Evolutionary conservation across 1,284 basidiomycete species (phyloP).

Genomic region (Apiotrichum gamsii): DNA sequence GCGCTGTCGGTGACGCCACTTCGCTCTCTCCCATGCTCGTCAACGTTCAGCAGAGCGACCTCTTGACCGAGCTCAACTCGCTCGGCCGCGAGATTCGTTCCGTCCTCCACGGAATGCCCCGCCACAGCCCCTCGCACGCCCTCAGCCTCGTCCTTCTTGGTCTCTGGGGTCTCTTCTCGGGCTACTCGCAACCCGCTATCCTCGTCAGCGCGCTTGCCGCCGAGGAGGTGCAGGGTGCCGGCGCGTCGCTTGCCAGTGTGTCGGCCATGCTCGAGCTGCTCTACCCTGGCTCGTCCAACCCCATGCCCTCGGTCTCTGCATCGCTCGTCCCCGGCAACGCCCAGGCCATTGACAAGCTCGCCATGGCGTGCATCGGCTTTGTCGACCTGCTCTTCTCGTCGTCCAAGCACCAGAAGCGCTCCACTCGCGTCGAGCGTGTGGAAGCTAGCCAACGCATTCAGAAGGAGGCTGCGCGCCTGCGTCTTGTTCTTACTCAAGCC

Average conservation of each 20-base stretch:
- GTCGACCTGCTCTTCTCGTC: constrained; percentile 35
- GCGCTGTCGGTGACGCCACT: constrained; percentile 21
- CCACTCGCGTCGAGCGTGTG: constrained; percentile 18
- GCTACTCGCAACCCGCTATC: constrained; percentile 34
- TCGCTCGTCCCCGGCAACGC: constrained; percentile 25
- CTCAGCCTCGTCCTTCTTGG: constrained; percentile 46
- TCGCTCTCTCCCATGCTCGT: constrained; percentile 25
- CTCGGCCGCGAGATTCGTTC: constrained; percentile 37
- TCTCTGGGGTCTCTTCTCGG: constrained; percentile 42
- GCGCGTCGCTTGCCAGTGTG: constrained; percentile 27
- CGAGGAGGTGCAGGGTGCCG: constrained; percentile 36
- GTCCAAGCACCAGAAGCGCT: constrained; percentile 8
- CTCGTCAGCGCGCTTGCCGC: constrained; percentile 42
- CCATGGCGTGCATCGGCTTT: constrained; percentile 42
- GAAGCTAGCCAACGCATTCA: constrained; percentile 28
- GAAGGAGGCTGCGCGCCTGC: constrained; percentile 30
- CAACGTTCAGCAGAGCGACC: constrained; percentile 24
- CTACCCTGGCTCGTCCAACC: constrained; percentile 29
- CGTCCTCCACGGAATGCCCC: constrained; percentile 30
- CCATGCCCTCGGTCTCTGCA: constrained; percentile 1
- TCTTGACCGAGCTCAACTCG: constrained; percentile 24
- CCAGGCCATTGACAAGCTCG: constrained; percentile 41
- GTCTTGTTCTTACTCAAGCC: constrained; percentile 39
- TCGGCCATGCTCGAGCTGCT: constrained; percentile 41
- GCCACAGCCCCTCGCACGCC: constrained; percentile 36